phyloP scores from a whole-genome alignment of 352 stramenopile species.

The Peronospora farinosa region DNA sequence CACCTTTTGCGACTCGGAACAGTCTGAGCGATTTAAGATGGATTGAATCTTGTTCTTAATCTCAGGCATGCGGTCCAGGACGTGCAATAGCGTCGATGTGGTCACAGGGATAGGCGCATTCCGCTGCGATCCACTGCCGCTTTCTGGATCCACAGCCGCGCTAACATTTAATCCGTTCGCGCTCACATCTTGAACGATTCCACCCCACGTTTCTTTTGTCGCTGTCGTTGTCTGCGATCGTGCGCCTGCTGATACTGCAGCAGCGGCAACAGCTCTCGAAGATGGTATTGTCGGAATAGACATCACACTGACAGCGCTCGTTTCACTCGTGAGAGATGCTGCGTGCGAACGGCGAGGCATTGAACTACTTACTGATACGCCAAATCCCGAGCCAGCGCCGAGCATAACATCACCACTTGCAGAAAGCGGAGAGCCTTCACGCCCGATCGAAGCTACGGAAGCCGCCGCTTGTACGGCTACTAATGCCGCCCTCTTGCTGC shows the following conservation, averaged over 20 bases:
- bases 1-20: conserved; percentile 84
- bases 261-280: conserved; percentile 6
- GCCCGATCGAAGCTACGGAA: conserved; percentile 49
- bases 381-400: conserved; percentile 41
- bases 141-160: conserved; percentile 11
- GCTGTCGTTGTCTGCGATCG: conserved; percentile 5
- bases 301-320: conserved; percentile 17
- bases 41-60: conserved; percentile 89
- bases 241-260: conserved; percentile 8
- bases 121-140: conserved; percentile 12
- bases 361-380: conserved; percentile 26
- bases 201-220: conserved; percentile 28
- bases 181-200: conserved; percentile 23
- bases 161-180: conserved; percentile 17
- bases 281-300: conserved; percentile 9
- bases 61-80: conserved; percentile 82
- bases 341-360: conserved; percentile 40
- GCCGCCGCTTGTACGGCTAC: conserved; percentile 66
- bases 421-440: conserved; percentile 42
- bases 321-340: conserved; percentile 30
- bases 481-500: conserved; percentile 73
- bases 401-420: conserved; percentile 47
- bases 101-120: conserved; percentile 56
- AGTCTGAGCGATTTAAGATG: conserved; percentile 78
- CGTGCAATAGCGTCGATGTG: conserved; percentile 70